phyloP scores from a whole-genome alignment of 2,329 filamentous ascomycete genomes.

The Trichoderma hamatum region DNA sequence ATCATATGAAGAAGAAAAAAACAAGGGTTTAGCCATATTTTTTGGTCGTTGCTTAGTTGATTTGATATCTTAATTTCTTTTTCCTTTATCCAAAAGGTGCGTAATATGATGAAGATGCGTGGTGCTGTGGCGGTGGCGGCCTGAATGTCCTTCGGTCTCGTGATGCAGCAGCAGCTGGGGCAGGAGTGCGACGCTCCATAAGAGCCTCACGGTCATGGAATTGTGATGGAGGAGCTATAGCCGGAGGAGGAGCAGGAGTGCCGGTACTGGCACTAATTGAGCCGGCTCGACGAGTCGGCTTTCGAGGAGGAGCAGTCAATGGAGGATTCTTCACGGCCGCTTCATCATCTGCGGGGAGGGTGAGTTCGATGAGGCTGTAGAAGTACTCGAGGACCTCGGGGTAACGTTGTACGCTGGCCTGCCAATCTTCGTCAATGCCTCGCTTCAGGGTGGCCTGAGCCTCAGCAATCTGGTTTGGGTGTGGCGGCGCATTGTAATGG shows the following conservation, averaged over 20 bases:
- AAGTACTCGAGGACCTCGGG: slow-evolving; percentile 83
- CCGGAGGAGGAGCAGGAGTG: slow-evolving; percentile 21
- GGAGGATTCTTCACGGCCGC: slow-evolving; percentile 62
- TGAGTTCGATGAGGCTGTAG: slow-evolving; percentile 69
- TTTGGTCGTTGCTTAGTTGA: not conserved
- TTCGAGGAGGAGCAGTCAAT: slow-evolving; percentile 56
- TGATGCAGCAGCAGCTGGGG: slow-evolving; percentile 25
- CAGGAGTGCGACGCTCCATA: slow-evolving; percentile 26
- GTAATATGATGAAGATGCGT: slow-evolving; percentile 20
- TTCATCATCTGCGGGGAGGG: slow-evolving; percentile 65
- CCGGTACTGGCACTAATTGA: slow-evolving; percentile 42
- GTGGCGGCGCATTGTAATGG: slow-evolving; percentile 60
- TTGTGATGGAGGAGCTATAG: slow-evolving; percentile 32
- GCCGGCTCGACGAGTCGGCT: slow-evolving; percentile 47
- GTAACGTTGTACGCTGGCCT: slow-evolving; percentile 72
- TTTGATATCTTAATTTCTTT: not conserved
- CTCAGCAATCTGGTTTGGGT: slow-evolving; percentile 64
- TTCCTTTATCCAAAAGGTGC: slow-evolving; percentile 21
- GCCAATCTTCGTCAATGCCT: slow-evolving; percentile 80
- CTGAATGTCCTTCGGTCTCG: slow-evolving; percentile 33
- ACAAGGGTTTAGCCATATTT: not conserved
- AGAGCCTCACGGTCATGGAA: slow-evolving; percentile 33
- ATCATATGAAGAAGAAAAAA: not conserved
- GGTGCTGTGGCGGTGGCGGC: slow-evolving; percentile 23
- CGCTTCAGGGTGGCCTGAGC: slow-evolving; percentile 69